Evolutionary conservation across 176 grass and related monocot species (phyloP).

Genomic region (Olyra latifolia): DNA sequence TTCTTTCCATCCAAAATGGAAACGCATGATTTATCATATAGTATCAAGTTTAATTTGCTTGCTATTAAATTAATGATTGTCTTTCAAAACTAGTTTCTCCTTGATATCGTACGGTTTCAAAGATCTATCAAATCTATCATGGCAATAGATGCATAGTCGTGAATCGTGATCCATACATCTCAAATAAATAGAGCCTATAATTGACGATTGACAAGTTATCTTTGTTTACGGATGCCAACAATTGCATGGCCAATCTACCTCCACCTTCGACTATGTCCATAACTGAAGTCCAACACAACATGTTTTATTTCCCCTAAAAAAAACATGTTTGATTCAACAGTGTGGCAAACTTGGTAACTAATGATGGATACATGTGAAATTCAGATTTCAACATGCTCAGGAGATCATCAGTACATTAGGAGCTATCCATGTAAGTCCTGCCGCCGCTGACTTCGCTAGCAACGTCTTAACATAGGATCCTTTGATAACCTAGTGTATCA

Average conservation of each 20-base stretch:
- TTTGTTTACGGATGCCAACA: not conserved
- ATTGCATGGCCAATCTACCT: not conserved
- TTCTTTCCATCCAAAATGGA: not conserved
- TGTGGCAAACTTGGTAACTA: not conserved
- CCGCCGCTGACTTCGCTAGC: not conserved
- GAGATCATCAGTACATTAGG: not conserved
- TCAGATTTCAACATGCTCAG: not conserved
- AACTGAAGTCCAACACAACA: not conserved
- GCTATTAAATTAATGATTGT: not conserved
- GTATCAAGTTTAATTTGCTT: not conserved
- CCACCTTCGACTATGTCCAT: not conserved
- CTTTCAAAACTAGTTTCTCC: not conserved
- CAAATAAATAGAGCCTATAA: not conserved
- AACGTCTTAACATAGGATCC: conserved; percentile 5
- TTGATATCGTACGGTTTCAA: not conserved
- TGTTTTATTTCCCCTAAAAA: conserved; percentile 2
- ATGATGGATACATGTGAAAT: not conserved
- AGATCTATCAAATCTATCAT: not conserved
- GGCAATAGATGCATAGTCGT: not conserved
- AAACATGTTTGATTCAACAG: not conserved
- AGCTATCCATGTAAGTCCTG: not conserved
- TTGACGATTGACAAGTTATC: not conserved
- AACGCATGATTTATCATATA: not conserved
- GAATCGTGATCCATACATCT: not conserved
- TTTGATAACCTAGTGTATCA: conserved; percentile 3